Conservation (phyloP, 2,329 filamentous ascomycete genomes). For the Neoscytalidium dimidiatum region DNA sequence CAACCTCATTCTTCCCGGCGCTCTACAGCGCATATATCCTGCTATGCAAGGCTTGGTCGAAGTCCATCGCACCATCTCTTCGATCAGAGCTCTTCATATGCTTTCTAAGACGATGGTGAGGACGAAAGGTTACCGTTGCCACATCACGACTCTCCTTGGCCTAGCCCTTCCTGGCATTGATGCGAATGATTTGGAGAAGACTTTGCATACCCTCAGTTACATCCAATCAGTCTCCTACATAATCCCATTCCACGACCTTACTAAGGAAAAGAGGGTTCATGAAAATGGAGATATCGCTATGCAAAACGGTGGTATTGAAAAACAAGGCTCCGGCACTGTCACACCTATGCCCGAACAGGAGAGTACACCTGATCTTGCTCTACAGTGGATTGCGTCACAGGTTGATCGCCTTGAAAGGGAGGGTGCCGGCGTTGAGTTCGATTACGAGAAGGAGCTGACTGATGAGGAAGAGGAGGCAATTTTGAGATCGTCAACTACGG, state of each 20-base stretch:
- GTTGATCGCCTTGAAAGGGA: slow-evolving; percentile 92
- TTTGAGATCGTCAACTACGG: slow-evolving; percentile 88
- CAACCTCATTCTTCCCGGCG: slow-evolving; percentile 86
- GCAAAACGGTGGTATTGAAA: slow-evolving; percentile 5
- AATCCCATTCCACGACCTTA: slow-evolving; percentile 85
- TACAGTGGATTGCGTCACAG: slow-evolving; percentile 92
- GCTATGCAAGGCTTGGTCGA: slow-evolving; percentile 96
- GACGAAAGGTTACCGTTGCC: slow-evolving; percentile 94
- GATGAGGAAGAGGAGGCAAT: slow-evolving; percentile 88
- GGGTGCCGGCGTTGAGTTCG: slow-evolving; percentile 79
- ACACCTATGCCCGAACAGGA: slow-evolving; percentile 37
- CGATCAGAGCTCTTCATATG: slow-evolving; percentile 87
- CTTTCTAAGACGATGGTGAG: slow-evolving; percentile 87
- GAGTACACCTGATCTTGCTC: slow-evolving; percentile 61
- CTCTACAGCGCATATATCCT: slow-evolving; percentile 93
- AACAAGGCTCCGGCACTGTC: slow-evolving; percentile 25
- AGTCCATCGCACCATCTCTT: slow-evolving; percentile 93
- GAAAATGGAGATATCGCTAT: not conserved
- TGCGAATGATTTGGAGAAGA: slow-evolving; percentile 96
- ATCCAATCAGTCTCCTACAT: slow-evolving; percentile 96
- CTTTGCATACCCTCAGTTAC: slow-evolving; percentile 88
- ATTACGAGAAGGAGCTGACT: slow-evolving; percentile 78
- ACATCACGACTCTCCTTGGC: slow-evolving; percentile 91
- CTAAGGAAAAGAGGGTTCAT: slow-evolving; percentile 52
- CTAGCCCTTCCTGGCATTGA: slow-evolving; percentile 93